Base-by-base conservation (phyloP, 2,329 filamentous ascomycete genomes). In the Geoglossum cookeanum region DNA sequence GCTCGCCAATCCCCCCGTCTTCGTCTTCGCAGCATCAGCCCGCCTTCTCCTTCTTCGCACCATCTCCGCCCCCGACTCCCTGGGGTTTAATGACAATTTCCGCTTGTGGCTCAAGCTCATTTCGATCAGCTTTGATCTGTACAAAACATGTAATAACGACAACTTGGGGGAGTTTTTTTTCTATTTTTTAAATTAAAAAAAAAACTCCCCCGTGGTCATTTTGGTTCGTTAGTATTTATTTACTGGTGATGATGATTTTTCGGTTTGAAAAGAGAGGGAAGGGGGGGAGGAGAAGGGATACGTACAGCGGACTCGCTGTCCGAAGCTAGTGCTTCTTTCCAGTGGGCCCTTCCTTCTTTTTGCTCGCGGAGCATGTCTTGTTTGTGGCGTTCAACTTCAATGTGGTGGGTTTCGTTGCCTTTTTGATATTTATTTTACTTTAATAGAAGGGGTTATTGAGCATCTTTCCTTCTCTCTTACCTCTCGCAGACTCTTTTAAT, bases 301-400 rank as follows among this genome's bases (percentile, higher is more conserved):
- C 76, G 62, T 71, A 92, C 75, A 63, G 79, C 80, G 68, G 86
- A 85, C 74, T 94, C 87, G 69, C 83, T 86, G 69, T 87, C 80
- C 55, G 81, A 85, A 2, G 87, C 86, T 55, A 94, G 74, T 67
- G 84, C 81, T 27, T 83, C 75, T 71, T 85, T 84, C 87, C 87
- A 92, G 66, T 87, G 77, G 56, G 76, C 83, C 67, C 79, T 76
- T 60, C 85, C 86, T 44, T 77, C 70, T 63, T 75, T 72, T 68
- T 70, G 68, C 59, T 68, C 68, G 60, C 70, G 68, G 59, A 78
- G 58, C 57, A 74, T 71, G n/a, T 83, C 80, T 59, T 87, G 78
- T 74, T 90, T 89, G 61, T 75, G 64, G 11, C 63, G 45, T 61
- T 76, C 75, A 60, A 74, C 74, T 63, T 72, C 64, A 3, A 69